These are phyloP conservation scores for Colletotrichum chlorophyti DNA, from an alignment of 2,329 filamentous ascomycete genomes.

Conservation along the genomic window DNA sequence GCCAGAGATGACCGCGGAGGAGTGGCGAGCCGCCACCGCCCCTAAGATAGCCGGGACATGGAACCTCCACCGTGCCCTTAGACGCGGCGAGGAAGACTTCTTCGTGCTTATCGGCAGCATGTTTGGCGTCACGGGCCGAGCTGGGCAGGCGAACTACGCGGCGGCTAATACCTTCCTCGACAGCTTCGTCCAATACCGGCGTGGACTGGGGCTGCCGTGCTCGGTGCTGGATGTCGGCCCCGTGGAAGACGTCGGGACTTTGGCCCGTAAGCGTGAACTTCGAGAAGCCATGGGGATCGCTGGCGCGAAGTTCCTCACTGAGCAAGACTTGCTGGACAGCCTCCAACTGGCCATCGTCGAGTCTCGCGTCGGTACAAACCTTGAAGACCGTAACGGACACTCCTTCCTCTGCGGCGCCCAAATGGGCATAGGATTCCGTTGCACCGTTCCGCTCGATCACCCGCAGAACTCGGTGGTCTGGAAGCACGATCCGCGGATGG, in stretches of 20 bases:
- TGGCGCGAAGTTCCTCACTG: slow-evolving; percentile 20
- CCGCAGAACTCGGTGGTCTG: not conserved
- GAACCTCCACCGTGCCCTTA: slow-evolving; percentile 40
- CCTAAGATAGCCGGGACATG: slow-evolving; percentile 42
- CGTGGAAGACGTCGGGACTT: slow-evolving; percentile 43
- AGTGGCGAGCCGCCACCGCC: slow-evolving; percentile 34
- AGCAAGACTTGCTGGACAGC: slow-evolving; percentile 25
- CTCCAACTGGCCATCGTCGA: not conserved
- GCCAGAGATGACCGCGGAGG: slow-evolving; percentile 39
- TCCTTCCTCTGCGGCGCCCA: slow-evolving; percentile 1
- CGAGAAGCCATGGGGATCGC: slow-evolving; percentile 3
- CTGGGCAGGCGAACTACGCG: slow-evolving; percentile 45
- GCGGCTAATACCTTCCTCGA: slow-evolving; percentile 48
- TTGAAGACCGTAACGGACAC: not conserved
- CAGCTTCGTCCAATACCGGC: slow-evolving; percentile 42
- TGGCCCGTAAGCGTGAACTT: slow-evolving; percentile 31
- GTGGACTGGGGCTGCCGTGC: slow-evolving; percentile 41
- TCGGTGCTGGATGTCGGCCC: slow-evolving; percentile 45
- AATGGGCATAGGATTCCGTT: not conserved
- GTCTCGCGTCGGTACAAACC: slow-evolving; percentile 29
- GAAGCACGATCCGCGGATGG: slow-evolving; percentile 13
- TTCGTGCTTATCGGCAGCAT: slow-evolving; percentile 36
- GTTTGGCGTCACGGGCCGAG: slow-evolving; percentile 37
- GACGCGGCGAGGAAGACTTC: slow-evolving; percentile 32
- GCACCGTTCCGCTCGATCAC: not conserved